Percentiles rank a stretch among this genome's conserved stretches.
These are phyloP conservation scores for Penicillium silybi DNA, from an alignment of 495 filamentous ascomycete genomes.

Conservation along the genomic window DNA sequence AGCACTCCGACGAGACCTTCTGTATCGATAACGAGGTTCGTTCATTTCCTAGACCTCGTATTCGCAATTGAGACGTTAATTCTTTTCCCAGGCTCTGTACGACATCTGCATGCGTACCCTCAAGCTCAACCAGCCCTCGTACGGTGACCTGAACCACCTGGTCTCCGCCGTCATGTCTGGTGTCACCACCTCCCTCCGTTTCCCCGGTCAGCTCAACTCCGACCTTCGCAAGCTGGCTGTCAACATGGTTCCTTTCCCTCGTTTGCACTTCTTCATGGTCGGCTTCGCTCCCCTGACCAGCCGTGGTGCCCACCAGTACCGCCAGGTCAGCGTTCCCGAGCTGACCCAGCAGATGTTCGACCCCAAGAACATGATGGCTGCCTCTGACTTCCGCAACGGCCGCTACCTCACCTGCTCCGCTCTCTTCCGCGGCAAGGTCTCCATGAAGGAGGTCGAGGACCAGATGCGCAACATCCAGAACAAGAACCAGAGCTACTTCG, in stretches of 20 bases:
- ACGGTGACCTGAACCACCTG: conserved; percentile 98
- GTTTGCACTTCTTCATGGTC: conserved; percentile 99
- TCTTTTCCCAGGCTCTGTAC: conserved; percentile 71
- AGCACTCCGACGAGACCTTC: conserved; percentile 99
- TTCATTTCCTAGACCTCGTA: not conserved
- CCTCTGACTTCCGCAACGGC: conserved; percentile 98
- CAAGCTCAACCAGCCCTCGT: conserved; percentile 96
- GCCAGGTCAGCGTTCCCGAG: conserved; percentile 94
- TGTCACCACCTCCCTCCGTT: conserved; percentile 97
- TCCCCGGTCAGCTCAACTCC: conserved; percentile 99
- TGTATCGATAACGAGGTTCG: conserved; percentile 98
- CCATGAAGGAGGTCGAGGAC: conserved; percentile 99
- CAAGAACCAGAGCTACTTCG: conserved; percentile 99
- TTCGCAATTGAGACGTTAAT: not conserved
- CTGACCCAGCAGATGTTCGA: conserved; percentile 99
- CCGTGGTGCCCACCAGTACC: conserved; percentile 93
- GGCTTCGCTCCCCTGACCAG: conserved; percentile 98
- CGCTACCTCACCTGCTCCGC: conserved; percentile 99
- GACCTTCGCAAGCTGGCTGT: conserved; percentile 99
- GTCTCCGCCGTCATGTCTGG: conserved; percentile 99
- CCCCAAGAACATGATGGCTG: conserved; percentile 99
- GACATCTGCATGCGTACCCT: conserved; percentile 99
- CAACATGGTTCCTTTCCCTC: conserved; percentile 99
- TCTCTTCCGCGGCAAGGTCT: conserved; percentile 99
- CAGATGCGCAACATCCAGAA: conserved; percentile 99